A percentile compares a stretch with the other conserved stretches of the same genome.
Evolutionary conservation across 2,329 filamentous ascomycete species (phyloP).

Genomic region (Cercospora janseana): DNA sequence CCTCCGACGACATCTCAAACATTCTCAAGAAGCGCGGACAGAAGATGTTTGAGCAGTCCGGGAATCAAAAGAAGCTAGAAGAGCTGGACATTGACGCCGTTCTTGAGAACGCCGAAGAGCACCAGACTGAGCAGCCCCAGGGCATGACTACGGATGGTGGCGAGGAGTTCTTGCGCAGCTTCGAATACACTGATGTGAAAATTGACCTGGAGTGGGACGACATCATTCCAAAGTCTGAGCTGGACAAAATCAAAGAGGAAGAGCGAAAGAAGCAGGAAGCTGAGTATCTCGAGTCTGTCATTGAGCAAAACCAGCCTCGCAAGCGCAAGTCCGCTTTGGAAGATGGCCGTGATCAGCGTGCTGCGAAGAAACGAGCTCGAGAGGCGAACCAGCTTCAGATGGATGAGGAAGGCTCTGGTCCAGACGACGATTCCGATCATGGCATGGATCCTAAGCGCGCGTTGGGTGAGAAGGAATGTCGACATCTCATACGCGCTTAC

Average conservation of each 20-base stretch:
- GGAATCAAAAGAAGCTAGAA: slow-evolving; percentile 94
- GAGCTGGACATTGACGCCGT: slow-evolving; percentile 97
- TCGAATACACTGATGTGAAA: slow-evolving; percentile 96
- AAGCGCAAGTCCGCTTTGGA: slow-evolving; percentile 65
- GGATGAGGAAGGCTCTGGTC: slow-evolving; percentile 57
- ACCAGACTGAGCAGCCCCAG: slow-evolving; percentile 92
- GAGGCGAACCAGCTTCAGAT: slow-evolving; percentile 59
- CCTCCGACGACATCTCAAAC: slow-evolving; percentile 90
- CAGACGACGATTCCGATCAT: slow-evolving; percentile 48
- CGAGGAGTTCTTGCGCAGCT: slow-evolving; percentile 87
- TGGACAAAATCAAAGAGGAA: slow-evolving; percentile 84
- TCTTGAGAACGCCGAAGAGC: slow-evolving; percentile 92
- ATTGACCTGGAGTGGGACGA: slow-evolving; percentile 96
- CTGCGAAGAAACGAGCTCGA: slow-evolving; percentile 66
- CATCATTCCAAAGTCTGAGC: slow-evolving; percentile 91
- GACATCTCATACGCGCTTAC: slow-evolving; percentile 86
- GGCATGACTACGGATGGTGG: slow-evolving; percentile 93
- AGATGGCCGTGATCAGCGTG: slow-evolving; percentile 63
- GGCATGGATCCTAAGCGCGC: slow-evolving; percentile 80
- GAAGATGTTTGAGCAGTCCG: slow-evolving; percentile 97
- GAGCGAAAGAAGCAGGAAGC: slow-evolving; percentile 83
- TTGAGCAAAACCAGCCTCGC: slow-evolving; percentile 82
- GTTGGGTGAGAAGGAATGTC: slow-evolving; percentile 86
- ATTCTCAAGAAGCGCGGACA: slow-evolving; percentile 98
- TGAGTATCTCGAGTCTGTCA: slow-evolving; percentile 74